phyloP scores from a whole-genome alignment of 495 filamentous ascomycete species.

The Penicillium ochrochloron region DNA sequence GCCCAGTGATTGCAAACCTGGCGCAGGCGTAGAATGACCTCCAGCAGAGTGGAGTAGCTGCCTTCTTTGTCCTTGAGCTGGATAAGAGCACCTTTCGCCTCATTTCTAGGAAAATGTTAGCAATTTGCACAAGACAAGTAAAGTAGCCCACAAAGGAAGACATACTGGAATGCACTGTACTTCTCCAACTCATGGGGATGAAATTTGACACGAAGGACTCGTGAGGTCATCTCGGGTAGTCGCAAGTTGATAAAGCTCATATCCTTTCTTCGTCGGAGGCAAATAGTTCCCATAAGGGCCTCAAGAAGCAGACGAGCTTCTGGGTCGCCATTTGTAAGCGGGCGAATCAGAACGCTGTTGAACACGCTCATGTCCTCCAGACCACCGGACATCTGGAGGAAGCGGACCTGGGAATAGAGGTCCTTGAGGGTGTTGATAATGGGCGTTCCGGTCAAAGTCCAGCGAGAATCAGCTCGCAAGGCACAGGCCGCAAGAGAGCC shows the following conservation, averaged over 20 bases:
- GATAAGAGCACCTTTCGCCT: conserved; percentile 74
- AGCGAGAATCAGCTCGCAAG: conserved; percentile 73
- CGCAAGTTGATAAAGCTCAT: conserved; percentile 89
- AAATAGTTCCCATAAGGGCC: conserved; percentile 79
- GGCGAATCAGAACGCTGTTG: conserved; percentile 72
- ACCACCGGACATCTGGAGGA: conserved; percentile 77
- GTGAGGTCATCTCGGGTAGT: conserved; percentile 78
- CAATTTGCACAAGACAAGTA: not conserved
- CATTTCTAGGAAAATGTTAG: conserved; percentile 47
- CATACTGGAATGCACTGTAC: conserved; percentile 75
- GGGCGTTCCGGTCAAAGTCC: conserved; percentile 83
- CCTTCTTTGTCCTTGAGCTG: conserved; percentile 58
- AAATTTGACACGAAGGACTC: conserved; percentile 79
- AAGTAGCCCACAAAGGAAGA: conserved; percentile 7
- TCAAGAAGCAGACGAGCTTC: conserved; percentile 70
- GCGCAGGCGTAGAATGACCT: conserved; percentile 81
- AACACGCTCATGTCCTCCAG: conserved; percentile 77
- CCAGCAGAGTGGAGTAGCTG: conserved; percentile 71
- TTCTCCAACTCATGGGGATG: conserved; percentile 74
- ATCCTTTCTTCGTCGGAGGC: conserved; percentile 82
- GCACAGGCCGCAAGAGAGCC: conserved; percentile 67
- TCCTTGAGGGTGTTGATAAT: conserved; percentile 82
- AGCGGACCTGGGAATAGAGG: conserved; percentile 79
- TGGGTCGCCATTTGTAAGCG: conserved; percentile 62
- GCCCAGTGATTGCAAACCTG: conserved; percentile 91